Base-by-base conservation (phyloP, 176 grass and related monocot genomes). In the Carex kokanica region DNA sequence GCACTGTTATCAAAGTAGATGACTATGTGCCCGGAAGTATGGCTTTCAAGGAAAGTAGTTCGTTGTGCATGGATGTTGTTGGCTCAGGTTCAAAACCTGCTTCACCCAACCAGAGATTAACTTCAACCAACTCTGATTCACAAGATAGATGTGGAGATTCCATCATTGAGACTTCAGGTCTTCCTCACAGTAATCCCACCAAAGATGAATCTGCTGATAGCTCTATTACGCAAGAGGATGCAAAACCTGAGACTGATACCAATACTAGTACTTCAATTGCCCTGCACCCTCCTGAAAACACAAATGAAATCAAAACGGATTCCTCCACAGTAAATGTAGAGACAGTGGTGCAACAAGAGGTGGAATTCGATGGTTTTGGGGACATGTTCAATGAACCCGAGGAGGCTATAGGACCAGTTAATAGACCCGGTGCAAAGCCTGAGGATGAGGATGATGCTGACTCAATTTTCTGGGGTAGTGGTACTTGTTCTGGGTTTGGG, bases 381-480 rank as follows among this genome's bases (percentile, higher is more conserved):
- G 93, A 95, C 84, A 88, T 99, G 85, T 99, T 99, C 59, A 91
- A 91, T 70, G 92, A 95, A 78, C 93, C 93, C 3, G 93, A 99
- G 82, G 88, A 91, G 88, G 91, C 88, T 81, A 88, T 90, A 63
- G 91, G 91, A 74, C 84, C 75, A 21, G 90, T 86, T 81, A 90
- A 74, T 83, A 93, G 85, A 88, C 79, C 82, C 41, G 21, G 68
- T 59, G 66, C 70, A 1, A 81, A 81, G 63, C 20, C 34, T 31
- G 61, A 82, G 55, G 54, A 54, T 71, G 91, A 91, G 87, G 89
- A 91, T 77, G 90, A 87, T 84, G 47, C 73, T 55, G 86, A 93
- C 89, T 86, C 89, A 51, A 88, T 91, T 73, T 86, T 86, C 60
- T 98, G 92, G 92, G 88, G 87, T 74, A 93, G 87, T 74, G 89